Base-by-base conservation (phyloP, 768 basidiomycete species). In the Collybia mongolica region DNA sequence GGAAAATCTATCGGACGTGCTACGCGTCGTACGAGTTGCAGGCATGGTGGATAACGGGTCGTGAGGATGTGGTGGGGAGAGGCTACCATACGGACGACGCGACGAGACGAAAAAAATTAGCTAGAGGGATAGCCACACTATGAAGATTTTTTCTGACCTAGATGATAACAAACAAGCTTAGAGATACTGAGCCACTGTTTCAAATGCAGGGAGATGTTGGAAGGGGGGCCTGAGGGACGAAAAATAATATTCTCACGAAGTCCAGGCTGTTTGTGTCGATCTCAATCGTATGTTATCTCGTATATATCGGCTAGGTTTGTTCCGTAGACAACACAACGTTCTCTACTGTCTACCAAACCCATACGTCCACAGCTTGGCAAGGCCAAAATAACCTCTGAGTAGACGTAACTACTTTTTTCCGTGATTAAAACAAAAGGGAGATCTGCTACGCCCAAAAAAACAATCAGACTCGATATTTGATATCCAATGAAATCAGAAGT, bases 181-280 rank as follows among this genome's bases (percentile, higher is more conserved):
- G 20, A n/a, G 29, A 24, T 6, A 18, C 11, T 47, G 37, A 38
- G 45, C 35, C 36, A 38, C 46, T 8, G 12, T 43, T 22, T 32
- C 11, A 14, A 32, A 32, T 46, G 44, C 28, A 32, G 4, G 24
- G 38, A 15, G 15, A 40, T 4, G n/a, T n/a, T 37, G 23, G 36
- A 39, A n/a, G 14, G 14, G 11, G 46, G 23, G 37, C 22, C 14
- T n/a, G 44, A 39, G 23, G 17, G 35, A 39, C 22, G 37, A 39
- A 47, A 26, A 24, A 47, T 47, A 38, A 45, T 37, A 39, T 47
- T 47, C 46, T 47, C 46, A 47, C 46, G 46, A 28, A 23, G 35
- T 15, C 9, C 46, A 19, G 2, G 29, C 24, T 17, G 20, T 46
- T 36, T 36, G 15, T 1, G 8, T 35, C 35, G 45, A 23, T 39